Evolutionary conservation across 2,329 filamentous ascomycete genomes (phyloP).

Genomic region (Trichoderma pleuroti): DNA sequence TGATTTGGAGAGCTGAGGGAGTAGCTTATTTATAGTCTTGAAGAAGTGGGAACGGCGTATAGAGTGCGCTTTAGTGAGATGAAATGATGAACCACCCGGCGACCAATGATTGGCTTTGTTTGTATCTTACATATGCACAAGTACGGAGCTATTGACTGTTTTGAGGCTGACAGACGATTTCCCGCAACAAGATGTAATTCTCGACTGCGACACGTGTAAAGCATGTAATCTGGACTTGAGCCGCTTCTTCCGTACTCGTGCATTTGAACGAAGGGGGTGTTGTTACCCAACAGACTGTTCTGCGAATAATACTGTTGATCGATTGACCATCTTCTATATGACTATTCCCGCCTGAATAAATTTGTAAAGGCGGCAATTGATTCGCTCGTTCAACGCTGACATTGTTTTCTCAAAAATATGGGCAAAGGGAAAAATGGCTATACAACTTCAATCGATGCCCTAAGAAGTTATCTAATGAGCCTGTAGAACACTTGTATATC

Average conservation of each 20-base stretch:
- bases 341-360: not conserved
- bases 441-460: no score
- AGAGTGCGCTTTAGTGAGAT: not conserved
- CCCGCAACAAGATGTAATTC: not conserved
- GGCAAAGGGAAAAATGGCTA: no score
- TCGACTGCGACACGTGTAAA: not conserved
- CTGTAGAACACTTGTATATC: no score
- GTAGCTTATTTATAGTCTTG: not conserved
- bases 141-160: not conserved
- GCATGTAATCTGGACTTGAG: not conserved
- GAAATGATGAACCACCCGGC: not conserved
- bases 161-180: not conserved
- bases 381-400: not conserved
- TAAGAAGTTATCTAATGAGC: no score
- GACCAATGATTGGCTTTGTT: not conserved
- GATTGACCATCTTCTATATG: not conserved
- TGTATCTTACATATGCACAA: not conserved
- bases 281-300: not conserved
- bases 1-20: not conserved
- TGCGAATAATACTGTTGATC: not conserved
- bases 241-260: not conserved
- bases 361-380: not conserved
- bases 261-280: not conserved
- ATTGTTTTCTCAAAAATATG: not conserved
- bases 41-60: not conserved